Conservation (phyloP, 208 protist genomes). For the Wallacemonas sp. region DNA sequence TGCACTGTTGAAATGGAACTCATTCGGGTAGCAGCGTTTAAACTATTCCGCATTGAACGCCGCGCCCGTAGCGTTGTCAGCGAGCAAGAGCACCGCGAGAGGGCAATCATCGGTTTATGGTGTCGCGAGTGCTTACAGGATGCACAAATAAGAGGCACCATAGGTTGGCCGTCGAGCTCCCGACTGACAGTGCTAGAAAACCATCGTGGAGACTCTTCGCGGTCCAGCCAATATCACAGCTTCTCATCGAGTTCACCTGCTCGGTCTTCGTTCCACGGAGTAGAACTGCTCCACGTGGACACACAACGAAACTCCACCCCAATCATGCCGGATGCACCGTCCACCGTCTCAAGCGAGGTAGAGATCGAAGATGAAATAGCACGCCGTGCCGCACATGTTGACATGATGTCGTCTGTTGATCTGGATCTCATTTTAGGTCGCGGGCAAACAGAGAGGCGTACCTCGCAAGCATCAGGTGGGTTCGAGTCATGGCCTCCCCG, state of each 20-base stretch:
- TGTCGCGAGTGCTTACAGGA: neutral
- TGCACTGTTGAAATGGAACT: conserved; percentile 35
- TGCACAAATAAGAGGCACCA: conserved; percentile 15
- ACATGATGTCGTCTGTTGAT: neutral
- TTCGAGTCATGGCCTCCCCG: no score
- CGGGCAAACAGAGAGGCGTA: neutral
- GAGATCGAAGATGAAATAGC: neutral
- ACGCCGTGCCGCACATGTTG: neutral
- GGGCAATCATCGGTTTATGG: conserved; percentile 30
- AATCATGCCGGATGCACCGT: neutral
- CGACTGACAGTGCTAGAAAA: no score
- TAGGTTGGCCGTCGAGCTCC: neutral
- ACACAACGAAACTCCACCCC: neutral
- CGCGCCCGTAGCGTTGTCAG: conserved; percentile 34
- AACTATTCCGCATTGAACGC: conserved; percentile 46
- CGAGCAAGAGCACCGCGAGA: conserved; percentile 49
- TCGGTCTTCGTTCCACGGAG: no score
- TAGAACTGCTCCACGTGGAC: no score
- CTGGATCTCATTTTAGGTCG: neutral
- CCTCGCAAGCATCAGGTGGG: neutral
- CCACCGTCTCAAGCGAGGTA: neutral
- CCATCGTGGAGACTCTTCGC: no score
- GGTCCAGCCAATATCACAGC: no score
- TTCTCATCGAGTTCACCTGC: no score
- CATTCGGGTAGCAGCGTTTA: conserved; percentile 45